These are phyloP conservation scores for Didymella lethalis DNA, from an alignment of 2,329 filamentous ascomycete species.

Conservation along the genomic window DNA sequence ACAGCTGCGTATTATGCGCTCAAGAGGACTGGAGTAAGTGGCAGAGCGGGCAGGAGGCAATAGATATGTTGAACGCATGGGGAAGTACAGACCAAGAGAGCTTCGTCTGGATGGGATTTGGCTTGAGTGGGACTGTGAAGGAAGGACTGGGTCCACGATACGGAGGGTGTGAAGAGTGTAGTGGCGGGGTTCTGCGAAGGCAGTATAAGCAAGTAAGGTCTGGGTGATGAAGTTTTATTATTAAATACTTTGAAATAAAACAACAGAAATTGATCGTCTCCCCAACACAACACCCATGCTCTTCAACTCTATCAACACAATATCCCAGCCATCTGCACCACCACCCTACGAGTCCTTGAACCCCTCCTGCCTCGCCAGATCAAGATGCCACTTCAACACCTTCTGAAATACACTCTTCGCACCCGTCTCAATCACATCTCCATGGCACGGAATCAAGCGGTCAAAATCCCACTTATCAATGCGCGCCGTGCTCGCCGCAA, in stretches of 20 bases:
- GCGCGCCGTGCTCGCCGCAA: slow-evolving; percentile 71
- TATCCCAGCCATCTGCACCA: too few relatives aligned
- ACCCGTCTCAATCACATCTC: slow-evolving; percentile 79
- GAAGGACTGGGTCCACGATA: background rate
- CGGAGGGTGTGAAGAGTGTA: background rate
- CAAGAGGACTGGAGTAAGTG: background rate
- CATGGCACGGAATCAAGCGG: slow-evolving; percentile 88
- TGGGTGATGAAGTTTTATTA: background rate
- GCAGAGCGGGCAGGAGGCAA: background rate
- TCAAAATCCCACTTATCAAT: slow-evolving; percentile 86
- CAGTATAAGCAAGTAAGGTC: too few relatives aligned
- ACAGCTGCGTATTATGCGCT: background rate
- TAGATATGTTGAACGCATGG: background rate
- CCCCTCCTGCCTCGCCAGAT: slow-evolving; percentile 43
- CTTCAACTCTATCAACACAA: background rate
- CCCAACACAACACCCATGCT: slow-evolving; percentile 1
- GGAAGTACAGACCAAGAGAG: background rate
- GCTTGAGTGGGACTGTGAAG: background rate
- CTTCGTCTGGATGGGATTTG: background rate
- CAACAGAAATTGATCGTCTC: slow-evolving; percentile 1
- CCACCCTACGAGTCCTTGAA: slow-evolving; percentile 13
- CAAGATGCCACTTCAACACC: slow-evolving; percentile 84
- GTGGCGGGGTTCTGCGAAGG: background rate
- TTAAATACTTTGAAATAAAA: background rate
- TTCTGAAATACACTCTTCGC: slow-evolving; percentile 80